phyloP scores from a whole-genome alignment of 2,329 filamentous ascomycete genomes.

The Exophiala alcalophila region DNA sequence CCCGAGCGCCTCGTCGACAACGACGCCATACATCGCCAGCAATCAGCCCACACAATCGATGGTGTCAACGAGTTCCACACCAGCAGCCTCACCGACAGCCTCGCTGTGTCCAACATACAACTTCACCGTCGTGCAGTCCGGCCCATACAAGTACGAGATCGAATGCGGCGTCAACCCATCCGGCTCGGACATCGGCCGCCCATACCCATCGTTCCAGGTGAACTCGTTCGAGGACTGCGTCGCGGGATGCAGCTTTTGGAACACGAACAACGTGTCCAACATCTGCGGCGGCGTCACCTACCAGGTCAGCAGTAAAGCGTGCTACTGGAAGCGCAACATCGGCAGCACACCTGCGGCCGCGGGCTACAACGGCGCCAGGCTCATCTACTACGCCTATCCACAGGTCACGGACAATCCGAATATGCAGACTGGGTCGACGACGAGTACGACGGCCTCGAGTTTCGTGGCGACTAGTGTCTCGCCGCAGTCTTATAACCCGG shows the following conservation, averaged over 20 bases:
- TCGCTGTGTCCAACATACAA: slow-evolving; percentile 26
- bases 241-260: slow-evolving; percentile 26
- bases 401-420: slow-evolving; percentile 25
- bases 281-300: slow-evolving; percentile 25
- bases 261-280: slow-evolving; percentile 21
- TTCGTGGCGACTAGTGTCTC: slow-evolving; percentile 22
- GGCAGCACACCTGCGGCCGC: slow-evolving; percentile 8
- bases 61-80: slow-evolving; percentile 6
- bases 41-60: slow-evolving; percentile 20
- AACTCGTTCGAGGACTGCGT: slow-evolving; percentile 26
- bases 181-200: slow-evolving; percentile 21
- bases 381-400: slow-evolving; percentile 29
- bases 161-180: slow-evolving; percentile 23
- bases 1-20: slow-evolving; percentile 3
- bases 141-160: slow-evolving; percentile 23
- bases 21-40: slow-evolving; percentile 25
- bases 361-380: slow-evolving; percentile 19
- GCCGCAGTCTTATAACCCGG: slow-evolving; percentile 20
- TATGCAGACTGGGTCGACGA: slow-evolving; percentile 10
- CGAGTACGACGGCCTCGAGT: slow-evolving; percentile 8
- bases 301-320: slow-evolving; percentile 17
- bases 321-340: slow-evolving; percentile 25
- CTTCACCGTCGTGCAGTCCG: slow-evolving; percentile 23
- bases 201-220: slow-evolving; percentile 17
- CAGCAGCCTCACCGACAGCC: slow-evolving; percentile 18